Percentiles rank a stretch among this genome's conserved stretches.
phyloP scores from a whole-genome alignment of 1,284 basidiomycete species.

The Trametes polyzona region DNA sequence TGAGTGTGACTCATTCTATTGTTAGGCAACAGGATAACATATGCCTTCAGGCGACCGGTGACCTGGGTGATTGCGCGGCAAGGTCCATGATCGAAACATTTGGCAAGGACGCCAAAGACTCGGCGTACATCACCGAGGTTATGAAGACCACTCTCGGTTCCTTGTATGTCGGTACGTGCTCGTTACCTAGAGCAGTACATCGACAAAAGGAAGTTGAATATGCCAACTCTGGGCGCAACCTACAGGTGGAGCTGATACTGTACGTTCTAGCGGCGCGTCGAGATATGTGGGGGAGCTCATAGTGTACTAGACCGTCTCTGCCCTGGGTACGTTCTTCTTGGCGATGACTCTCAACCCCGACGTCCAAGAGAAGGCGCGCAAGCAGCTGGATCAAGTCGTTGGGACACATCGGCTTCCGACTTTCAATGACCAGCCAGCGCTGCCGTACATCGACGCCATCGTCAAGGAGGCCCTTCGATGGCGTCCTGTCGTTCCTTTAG shows the following conservation, averaged over 20 bases:
- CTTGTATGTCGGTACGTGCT: constrained; percentile 18
- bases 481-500: constrained; percentile 35
- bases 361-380: constrained; percentile 35
- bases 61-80: constrained; percentile 10
- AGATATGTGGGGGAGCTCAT: too few species aligned
- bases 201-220: neutral
- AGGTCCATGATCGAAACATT: constrained; percentile 14
- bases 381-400: constrained; percentile 39
- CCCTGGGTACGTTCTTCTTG: constrained; percentile 28
- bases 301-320: constrained; percentile 27
- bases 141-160: constrained; percentile 19
- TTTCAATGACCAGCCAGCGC: constrained; percentile 34
- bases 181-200: neutral
- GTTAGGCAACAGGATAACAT: neutral
- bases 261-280: neutral
- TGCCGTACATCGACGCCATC: constrained; percentile 40
- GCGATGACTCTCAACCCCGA: constrained; percentile 39
- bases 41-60: constrained; percentile 1
- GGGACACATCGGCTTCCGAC: constrained; percentile 36
- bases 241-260: constrained; percentile 27
- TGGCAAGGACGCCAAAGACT: constrained; percentile 4
- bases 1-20: neutral
- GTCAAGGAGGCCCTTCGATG: constrained; percentile 40
- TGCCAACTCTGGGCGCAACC: too few species aligned
- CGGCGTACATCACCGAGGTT: constrained; percentile 8